A percentile compares a stretch with the other conserved stretches of the same genome.
phyloP scores from a whole-genome alignment of 805 yeast genomes.

The Pichia deserticola region DNA sequence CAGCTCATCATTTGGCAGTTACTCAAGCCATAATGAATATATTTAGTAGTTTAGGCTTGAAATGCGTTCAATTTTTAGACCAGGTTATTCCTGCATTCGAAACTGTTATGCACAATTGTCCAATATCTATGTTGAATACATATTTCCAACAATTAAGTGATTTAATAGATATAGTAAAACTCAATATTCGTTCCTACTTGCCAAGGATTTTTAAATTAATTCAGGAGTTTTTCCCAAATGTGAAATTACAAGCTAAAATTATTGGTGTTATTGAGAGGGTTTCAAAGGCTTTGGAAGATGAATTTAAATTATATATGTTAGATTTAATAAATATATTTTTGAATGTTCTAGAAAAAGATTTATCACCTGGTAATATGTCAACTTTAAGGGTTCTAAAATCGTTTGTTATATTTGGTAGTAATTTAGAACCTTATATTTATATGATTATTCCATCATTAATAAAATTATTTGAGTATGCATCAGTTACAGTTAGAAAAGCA shows the following conservation, averaged over 20 bases:
- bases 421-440: slow-evolving; percentile 83
- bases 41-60: slow-evolving; percentile 78
- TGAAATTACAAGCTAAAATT: slow-evolving; percentile 66
- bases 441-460: slow-evolving; percentile 83
- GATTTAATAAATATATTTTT: slow-evolving; percentile 69
- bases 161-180: slow-evolving; percentile 73
- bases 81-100: slow-evolving; percentile 85
- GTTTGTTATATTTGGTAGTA: slow-evolving; percentile 78
- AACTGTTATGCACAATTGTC: slow-evolving; percentile 75
- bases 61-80: slow-evolving; percentile 83
- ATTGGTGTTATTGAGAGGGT: slow-evolving; percentile 76
- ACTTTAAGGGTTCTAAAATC: slow-evolving; percentile 72
- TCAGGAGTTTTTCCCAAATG: slow-evolving; percentile 61
- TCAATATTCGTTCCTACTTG: slow-evolving; percentile 80
- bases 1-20: slow-evolving; percentile 82
- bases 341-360: slow-evolving; percentile 68
- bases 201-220: slow-evolving; percentile 68
- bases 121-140: slow-evolving; percentile 72
- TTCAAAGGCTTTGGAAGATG: slow-evolving; percentile 83
- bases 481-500: slow-evolving; percentile 54
- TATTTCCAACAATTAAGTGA: slow-evolving; percentile 84
- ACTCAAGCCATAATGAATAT: slow-evolving; percentile 92
- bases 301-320: slow-evolving; percentile 79
- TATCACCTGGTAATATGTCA: slow-evolving; percentile 50
- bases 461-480: slow-evolving; percentile 65